These are phyloP conservation scores for Thermothielavioides terrestris DNA, from an alignment of 495 filamentous ascomycete species.

Conservation along the genomic window DNA sequence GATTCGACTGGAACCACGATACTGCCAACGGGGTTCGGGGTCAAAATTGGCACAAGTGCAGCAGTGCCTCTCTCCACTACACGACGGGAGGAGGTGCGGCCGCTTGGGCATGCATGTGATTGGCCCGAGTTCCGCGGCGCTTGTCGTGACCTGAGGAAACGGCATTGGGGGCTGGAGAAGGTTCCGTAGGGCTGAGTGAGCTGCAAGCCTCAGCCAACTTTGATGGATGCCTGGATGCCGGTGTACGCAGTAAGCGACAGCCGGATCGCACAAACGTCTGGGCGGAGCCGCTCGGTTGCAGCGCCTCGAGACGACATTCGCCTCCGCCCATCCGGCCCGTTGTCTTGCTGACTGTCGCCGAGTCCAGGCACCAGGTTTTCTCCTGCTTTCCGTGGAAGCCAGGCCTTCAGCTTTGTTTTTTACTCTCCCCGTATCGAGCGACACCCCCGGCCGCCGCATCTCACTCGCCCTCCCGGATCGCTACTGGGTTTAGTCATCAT, in stretches of 20 bases:
- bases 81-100: no score
- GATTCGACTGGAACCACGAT: not conserved
- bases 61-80: no score
- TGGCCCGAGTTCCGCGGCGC: not conserved
- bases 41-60: not conserved
- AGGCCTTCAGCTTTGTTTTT: not conserved
- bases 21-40: not conserved
- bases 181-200: conserved; percentile 17
- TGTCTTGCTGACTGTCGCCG: conserved; percentile 12
- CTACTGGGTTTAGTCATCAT: conserved; percentile 7
- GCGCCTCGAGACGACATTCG: not conserved
- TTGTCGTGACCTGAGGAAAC: not conserved
- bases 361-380: conserved; percentile 3
- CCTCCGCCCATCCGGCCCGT: not conserved
- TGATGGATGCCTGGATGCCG: conserved; percentile 11
- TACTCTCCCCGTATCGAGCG: not conserved
- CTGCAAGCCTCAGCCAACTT: not conserved
- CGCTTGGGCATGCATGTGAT: conserved; percentile 3
- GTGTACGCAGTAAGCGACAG: conserved; percentile 13
- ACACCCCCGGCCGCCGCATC: not conserved
- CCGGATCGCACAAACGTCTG: not conserved
- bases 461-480: not conserved
- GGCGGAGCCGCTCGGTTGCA: conserved; percentile 14
- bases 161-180: conserved; percentile 4
- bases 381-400: not conserved